Evolutionary conservation across 306 rosid genomes (phyloP).

Genomic region (Quercus aquifolioides): DNA sequence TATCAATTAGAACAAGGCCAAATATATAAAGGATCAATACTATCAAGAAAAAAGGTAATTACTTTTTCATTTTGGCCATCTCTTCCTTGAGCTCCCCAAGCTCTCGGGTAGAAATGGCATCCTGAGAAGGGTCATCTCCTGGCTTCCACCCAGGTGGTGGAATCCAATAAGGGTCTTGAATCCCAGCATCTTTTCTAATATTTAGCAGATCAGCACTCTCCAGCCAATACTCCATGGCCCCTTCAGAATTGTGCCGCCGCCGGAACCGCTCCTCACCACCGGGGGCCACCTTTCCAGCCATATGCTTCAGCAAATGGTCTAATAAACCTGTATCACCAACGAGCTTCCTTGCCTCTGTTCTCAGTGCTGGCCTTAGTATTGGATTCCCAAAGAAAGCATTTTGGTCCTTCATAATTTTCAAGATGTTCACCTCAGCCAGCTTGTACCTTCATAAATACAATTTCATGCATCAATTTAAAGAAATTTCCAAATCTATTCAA

Average conservation of each 20-base stretch:
- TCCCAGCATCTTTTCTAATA: slow-evolving; percentile 68
- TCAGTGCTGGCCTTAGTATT: slow-evolving; percentile 65
- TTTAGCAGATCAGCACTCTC: slow-evolving; percentile 75
- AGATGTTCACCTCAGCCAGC: slow-evolving; percentile 72
- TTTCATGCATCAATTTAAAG: neutral
- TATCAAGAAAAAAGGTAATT: neutral
- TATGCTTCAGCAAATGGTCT: slow-evolving; percentile 89
- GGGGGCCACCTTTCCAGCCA: slow-evolving; percentile 88
- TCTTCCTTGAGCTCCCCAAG: slow-evolving; percentile 57
- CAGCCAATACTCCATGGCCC: slow-evolving; percentile 93
- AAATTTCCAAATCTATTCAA: neutral
- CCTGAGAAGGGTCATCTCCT: slow-evolving; percentile 68
- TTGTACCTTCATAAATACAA: slow-evolving; percentile 48
- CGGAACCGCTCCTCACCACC: slow-evolving; percentile 75
- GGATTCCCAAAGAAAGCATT: slow-evolving; percentile 63
- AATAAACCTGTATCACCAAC: slow-evolving; percentile 92
- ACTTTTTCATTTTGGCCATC: slow-evolving; percentile 55
- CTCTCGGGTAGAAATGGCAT: slow-evolving; percentile 45
- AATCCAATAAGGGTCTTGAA: slow-evolving; percentile 83
- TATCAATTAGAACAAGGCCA: neutral
- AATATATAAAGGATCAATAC: neutral
- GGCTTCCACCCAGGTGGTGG: slow-evolving; percentile 85
- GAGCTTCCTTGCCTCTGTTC: slow-evolving; percentile 73
- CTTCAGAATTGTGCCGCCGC: slow-evolving; percentile 81
- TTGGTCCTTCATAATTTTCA: slow-evolving; percentile 70